Conservation (phyloP, 495 filamentous ascomycete species). For the Physcia stellaris region DNA sequence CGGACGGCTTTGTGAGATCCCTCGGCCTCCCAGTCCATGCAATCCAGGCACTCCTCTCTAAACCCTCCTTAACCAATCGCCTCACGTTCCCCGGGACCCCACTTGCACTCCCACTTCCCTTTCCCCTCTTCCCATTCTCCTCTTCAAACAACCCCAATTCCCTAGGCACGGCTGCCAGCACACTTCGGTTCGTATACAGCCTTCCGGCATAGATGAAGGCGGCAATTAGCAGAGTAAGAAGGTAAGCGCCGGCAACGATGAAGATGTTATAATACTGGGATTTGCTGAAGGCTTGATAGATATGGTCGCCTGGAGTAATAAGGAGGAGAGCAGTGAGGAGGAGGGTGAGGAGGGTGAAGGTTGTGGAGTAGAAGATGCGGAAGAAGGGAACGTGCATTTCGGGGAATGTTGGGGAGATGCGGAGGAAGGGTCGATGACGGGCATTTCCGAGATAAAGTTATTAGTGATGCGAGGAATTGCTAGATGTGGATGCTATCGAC, state of each 20-base stretch:
- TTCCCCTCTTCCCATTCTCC: too few relatives aligned
- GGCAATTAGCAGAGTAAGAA: slow-evolving; percentile 58
- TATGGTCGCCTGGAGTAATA: slow-evolving; percentile 69
- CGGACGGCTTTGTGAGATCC: slow-evolving; percentile 16
- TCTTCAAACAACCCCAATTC: slow-evolving; percentile 70
- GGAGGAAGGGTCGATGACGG: too few relatives aligned
- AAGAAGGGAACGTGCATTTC: slow-evolving; percentile 44
- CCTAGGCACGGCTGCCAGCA: slow-evolving; percentile 72
- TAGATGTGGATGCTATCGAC: too few relatives aligned
- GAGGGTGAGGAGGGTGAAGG: slow-evolving; percentile 66
- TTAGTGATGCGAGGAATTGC: too few relatives aligned
- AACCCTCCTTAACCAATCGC: slow-evolving; percentile 54
- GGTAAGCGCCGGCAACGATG: slow-evolving; percentile 64
- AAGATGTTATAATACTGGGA: slow-evolving; percentile 66
- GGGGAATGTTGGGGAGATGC: too few relatives aligned
- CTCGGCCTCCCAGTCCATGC: slow-evolving; percentile 67
- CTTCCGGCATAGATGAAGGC: slow-evolving; percentile 68
- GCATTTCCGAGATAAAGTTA: too few relatives aligned
- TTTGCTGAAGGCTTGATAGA: slow-evolving; percentile 59
- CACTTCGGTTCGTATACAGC: slow-evolving; percentile 76
- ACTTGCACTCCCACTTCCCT: too few relatives aligned
- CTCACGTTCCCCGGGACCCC: slow-evolving; percentile 55
- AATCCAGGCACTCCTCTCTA: slow-evolving; percentile 66
- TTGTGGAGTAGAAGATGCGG: slow-evolving; percentile 67
- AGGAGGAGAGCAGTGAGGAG: slow-evolving; percentile 59